These are phyloP conservation scores for Podosphaera leucotricha DNA, from an alignment of 2,329 filamentous ascomycete genomes.

Conservation along the genomic window DNA sequence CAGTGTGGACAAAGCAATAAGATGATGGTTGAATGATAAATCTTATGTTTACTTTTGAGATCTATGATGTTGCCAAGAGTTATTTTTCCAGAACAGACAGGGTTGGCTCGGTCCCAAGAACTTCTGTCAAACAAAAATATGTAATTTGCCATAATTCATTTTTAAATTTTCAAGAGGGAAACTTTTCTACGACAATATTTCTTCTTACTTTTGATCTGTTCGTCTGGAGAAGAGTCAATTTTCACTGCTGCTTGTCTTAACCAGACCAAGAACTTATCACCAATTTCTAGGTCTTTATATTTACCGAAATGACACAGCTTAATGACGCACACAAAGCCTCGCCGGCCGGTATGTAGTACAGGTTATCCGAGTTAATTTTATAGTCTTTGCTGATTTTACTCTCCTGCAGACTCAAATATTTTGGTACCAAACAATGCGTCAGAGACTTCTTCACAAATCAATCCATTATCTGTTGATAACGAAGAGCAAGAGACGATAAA, in stretches of 20 bases:
- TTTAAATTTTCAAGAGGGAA: background rate
- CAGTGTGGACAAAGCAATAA: background rate
- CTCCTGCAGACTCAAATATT: background rate
- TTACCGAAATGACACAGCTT: slow-evolving; percentile 12
- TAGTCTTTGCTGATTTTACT: background rate
- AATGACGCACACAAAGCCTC: slow-evolving; percentile 12
- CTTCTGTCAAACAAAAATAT: background rate
- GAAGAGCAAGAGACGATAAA: background rate
- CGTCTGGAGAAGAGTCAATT: background rate
- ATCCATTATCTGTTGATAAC: background rate
- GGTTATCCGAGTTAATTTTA: background rate
- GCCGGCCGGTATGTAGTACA: slow-evolving; percentile 9
- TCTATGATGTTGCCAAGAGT: background rate
- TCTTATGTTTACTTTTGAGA: background rate
- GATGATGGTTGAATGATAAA: background rate
- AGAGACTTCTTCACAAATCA: background rate
- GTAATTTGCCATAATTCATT: too few species aligned
- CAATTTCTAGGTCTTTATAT: background rate
- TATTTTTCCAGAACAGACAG: background rate
- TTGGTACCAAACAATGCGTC: background rate
- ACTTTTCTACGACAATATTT: background rate
- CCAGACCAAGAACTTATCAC: background rate
- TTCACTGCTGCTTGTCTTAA: background rate
- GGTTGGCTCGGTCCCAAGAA: background rate
- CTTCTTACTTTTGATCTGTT: background rate